These are phyloP conservation scores for Mrakia frigida DNA, from an alignment of 768 basidiomycete species.

Conservation along the genomic window DNA sequence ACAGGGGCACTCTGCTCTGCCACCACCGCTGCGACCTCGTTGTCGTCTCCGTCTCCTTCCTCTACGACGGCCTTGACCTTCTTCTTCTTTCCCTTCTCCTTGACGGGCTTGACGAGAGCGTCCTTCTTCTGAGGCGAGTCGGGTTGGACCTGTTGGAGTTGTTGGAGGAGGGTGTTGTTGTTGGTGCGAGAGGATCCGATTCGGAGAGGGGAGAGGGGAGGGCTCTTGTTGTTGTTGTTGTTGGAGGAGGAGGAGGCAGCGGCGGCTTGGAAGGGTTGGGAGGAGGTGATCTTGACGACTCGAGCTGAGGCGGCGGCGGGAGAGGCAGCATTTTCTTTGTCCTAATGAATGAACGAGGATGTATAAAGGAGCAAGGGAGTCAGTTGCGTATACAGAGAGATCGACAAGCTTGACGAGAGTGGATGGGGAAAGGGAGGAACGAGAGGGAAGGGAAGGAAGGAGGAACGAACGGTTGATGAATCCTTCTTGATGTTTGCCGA, in stretches of 20 bases:
- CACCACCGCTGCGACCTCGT: not conserved
- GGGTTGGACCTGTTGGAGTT: not conserved
- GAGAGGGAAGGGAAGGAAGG: not conserved
- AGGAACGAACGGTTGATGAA: not conserved
- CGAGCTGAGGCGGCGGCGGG: not conserved
- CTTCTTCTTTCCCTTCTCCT: not conserved
- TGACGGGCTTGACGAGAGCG: not conserved
- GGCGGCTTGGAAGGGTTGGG: not conserved
- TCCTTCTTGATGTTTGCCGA: not conserved
- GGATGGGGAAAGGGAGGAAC: not conserved
- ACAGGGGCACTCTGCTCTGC: too few species aligned
- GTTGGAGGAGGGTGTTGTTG: constrained; percentile 2
- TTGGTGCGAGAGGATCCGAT: not conserved
- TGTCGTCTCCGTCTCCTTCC: not conserved
- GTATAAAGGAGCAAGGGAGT: too few species aligned
- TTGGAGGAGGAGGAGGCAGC: not conserved
- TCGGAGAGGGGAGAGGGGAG: constrained; percentile 1
- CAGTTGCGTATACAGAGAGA: not conserved
- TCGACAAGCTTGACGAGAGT: not conserved
- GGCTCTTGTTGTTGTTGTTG: too few species aligned
- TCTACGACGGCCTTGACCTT: not conserved
- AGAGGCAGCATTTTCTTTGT: not conserved
- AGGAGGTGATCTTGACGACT: constrained; percentile 16
- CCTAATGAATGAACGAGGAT: not conserved
- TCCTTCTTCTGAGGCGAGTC: constrained; percentile 2